Conservation (phyloP, 1,284 basidiomycete genomes). For the Acaromyces ingoldii region DNA sequence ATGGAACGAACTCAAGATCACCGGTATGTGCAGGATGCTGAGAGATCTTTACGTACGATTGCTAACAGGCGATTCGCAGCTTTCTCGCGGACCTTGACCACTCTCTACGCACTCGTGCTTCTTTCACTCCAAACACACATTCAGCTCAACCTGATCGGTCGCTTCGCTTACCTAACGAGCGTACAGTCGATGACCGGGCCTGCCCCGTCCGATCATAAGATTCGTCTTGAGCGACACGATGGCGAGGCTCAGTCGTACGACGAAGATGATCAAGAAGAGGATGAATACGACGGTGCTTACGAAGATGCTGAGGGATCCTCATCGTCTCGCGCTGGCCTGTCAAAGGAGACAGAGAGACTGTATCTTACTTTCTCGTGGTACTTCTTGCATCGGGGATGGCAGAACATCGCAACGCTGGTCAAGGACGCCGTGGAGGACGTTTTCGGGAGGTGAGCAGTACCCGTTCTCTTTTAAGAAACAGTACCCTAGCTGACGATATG, state of each 20-base stretch:
- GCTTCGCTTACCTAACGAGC: slow-evolving; percentile 70
- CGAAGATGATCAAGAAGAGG: slow-evolving; percentile 10
- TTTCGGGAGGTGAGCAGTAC: slow-evolving; percentile 66
- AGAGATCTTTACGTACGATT: slow-evolving; percentile 54
- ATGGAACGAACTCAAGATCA: slow-evolving; percentile 49
- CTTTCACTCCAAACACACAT: slow-evolving; percentile 74
- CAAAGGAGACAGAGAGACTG: slow-evolving; percentile 64
- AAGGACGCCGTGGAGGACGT: slow-evolving; percentile 70
- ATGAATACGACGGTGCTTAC: neutral
- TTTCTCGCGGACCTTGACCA: slow-evolving; percentile 77
- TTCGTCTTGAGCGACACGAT: slow-evolving; percentile 7
- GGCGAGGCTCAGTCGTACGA: neutral
- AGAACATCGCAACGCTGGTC: slow-evolving; percentile 69
- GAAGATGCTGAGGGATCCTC: no score
- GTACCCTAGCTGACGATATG: no score
- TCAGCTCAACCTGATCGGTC: slow-evolving; percentile 77
- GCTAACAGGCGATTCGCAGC: slow-evolving; percentile 54
- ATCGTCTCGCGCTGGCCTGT: slow-evolving; percentile 12
- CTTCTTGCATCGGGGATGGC: slow-evolving; percentile 83
- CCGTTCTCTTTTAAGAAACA: no score
- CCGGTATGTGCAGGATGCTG: slow-evolving; percentile 63
- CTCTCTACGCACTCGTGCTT: slow-evolving; percentile 73
- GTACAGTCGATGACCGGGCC: slow-evolving; percentile 19
- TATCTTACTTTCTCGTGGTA: slow-evolving; percentile 85
- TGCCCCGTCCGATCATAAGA: slow-evolving; percentile 2